Evolutionary conservation across 2,329 filamentous ascomycete species (phyloP).

Genomic region (Pseudocercospora musae): DNA sequence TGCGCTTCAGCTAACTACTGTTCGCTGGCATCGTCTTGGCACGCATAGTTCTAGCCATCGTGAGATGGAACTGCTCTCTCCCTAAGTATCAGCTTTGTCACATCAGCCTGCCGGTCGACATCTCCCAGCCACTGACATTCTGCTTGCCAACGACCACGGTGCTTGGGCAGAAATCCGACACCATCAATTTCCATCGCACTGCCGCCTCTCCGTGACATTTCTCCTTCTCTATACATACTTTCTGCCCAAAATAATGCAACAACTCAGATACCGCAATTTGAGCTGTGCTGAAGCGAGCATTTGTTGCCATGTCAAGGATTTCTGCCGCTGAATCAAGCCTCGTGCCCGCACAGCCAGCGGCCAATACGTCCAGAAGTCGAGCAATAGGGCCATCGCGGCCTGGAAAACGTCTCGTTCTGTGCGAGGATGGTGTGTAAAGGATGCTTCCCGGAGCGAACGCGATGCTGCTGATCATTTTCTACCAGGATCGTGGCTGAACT

Average conservation of each 20-base stretch:
- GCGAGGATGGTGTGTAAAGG: conserved; percentile 27
- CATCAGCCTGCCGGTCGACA: background rate
- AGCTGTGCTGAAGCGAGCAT: conserved; percentile 9
- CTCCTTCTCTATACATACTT: background rate
- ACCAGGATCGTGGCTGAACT: conserved; percentile 48
- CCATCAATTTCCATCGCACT: background rate
- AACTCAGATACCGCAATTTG: background rate
- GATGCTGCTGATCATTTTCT: background rate
- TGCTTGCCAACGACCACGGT: background rate
- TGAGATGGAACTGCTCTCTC: background rate
- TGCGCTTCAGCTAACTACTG: background rate
- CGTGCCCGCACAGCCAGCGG: background rate
- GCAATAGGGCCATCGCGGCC: conserved; percentile 9
- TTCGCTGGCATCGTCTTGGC: background rate
- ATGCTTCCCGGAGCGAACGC: background rate
- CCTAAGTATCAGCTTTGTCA: background rate
- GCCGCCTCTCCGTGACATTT: too few relatives aligned
- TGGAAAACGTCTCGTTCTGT: conserved; percentile 27
- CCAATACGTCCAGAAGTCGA: conserved; percentile 1
- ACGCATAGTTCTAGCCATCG: background rate
- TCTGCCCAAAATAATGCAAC: conserved; percentile 11
- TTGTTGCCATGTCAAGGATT: conserved; percentile 17
- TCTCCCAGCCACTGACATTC: background rate
- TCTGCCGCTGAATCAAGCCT: conserved; percentile 14
- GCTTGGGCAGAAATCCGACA: background rate